Percentiles rank a stretch among this genome's conserved stretches.
Conservation (phyloP, 345 rosid species). For the Ceriops tagal region DNA sequence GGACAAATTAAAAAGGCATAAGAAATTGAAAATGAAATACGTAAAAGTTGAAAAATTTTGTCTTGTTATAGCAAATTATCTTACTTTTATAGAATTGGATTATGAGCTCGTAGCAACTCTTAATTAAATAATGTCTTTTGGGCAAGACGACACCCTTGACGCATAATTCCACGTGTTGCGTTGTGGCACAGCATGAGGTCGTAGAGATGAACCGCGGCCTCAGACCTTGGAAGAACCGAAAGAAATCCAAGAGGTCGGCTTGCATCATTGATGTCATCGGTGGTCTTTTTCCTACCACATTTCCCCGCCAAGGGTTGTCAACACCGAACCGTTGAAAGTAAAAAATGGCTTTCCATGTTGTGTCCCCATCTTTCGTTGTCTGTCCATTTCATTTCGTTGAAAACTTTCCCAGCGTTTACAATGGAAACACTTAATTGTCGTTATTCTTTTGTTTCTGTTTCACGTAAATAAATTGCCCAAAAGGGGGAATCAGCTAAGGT, state of each 20-base stretch:
- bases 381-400: not conserved
- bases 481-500: too few relatives aligned
- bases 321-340: not conserved
- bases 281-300: constrained; percentile 4
- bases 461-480: not conserved
- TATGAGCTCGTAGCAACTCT: not conserved
- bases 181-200: not conserved
- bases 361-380: not conserved
- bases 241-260: not conserved
- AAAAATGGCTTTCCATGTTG: too few relatives aligned
- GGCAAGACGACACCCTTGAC: not conserved
- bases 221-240: not conserved
- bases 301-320: constrained; percentile 1
- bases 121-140: too few relatives aligned
- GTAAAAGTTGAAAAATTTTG: too few relatives aligned
- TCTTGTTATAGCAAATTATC: too few relatives aligned
- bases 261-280: not conserved
- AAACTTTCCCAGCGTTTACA: too few relatives aligned
- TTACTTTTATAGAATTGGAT: too few relatives aligned
- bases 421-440: constrained; percentile 7
- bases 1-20: too few relatives aligned
- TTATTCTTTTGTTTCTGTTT: not conserved
- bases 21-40: too few relatives aligned
- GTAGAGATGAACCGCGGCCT: not conserved
- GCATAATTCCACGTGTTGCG: constrained; percentile 7